These are phyloP conservation scores for Petrea volubilis DNA, from an alignment of 257 asterid genomes.

Conservation along the genomic window DNA sequence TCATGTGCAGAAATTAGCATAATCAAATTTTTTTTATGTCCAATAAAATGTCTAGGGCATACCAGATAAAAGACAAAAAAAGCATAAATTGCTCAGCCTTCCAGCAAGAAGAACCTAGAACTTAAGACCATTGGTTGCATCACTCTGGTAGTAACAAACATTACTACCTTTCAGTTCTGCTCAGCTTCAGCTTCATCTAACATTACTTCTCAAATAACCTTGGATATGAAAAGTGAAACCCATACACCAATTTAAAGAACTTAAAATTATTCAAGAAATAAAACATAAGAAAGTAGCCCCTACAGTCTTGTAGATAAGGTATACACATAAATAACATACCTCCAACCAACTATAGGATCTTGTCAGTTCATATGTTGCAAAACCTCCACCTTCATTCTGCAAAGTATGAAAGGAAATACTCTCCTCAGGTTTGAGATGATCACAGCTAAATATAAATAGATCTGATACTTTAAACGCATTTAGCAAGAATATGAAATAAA, in stretches of 20 bases:
- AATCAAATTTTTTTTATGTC: conserved; percentile 11
- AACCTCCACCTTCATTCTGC: conserved; percentile 87
- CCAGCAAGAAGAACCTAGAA: neutral
- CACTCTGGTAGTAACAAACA: conserved; percentile 11
- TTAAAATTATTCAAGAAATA: conserved; percentile 7
- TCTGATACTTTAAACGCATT: conserved; percentile 11
- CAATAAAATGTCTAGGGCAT: neutral
- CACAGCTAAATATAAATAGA: neutral
- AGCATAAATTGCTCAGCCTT: neutral
- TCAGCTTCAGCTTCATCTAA: conserved; percentile 8
- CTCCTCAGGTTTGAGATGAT: conserved; percentile 28
- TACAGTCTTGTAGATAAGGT: conserved; percentile 11
- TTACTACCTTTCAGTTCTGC: neutral
- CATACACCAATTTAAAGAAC: neutral
- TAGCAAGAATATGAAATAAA: neutral
- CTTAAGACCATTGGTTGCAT: conserved; percentile 11
- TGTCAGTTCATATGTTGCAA: conserved; percentile 97
- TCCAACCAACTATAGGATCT: conserved; percentile 99
- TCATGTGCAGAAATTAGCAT: conserved; percentile 19
- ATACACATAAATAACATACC: conserved; percentile 47
- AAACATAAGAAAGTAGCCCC: neutral
- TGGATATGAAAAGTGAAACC: neutral
- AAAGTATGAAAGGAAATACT: conserved; percentile 35
- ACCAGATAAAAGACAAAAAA: neutral
- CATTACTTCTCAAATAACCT: conserved; percentile 4